Evolutionary conservation across 768 basidiomycete genomes (phyloP).

Genomic region (Rhodotorula toruloides): DNA sequence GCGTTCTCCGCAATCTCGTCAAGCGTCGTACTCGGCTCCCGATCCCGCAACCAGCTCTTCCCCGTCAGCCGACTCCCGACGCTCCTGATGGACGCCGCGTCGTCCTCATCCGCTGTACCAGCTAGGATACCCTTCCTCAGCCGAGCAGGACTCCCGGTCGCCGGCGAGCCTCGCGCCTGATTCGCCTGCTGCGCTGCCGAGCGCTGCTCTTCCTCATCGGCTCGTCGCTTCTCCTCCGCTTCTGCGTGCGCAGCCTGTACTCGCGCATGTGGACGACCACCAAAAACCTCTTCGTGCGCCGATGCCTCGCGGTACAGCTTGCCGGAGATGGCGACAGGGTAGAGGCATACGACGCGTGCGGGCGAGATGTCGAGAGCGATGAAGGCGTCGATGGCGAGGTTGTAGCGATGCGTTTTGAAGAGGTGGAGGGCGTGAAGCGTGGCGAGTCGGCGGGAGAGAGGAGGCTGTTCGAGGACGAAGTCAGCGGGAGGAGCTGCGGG

Average conservation of each 20-base stretch:
- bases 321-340: constrained; percentile 74
- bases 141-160: not conserved
- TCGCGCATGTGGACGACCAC: constrained; percentile 55
- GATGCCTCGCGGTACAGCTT: constrained; percentile 64
- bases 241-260: constrained; percentile 42
- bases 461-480: not conserved
- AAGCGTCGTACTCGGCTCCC: not conserved
- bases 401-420: constrained; percentile 62
- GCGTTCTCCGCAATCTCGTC: constrained; percentile 44
- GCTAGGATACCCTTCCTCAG: not conserved
- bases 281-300: constrained; percentile 75
- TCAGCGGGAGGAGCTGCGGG: not conserved
- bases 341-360: constrained; percentile 85
- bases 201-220: constrained; percentile 2
- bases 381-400: constrained; percentile 77
- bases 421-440: constrained; percentile 68
- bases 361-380: constrained; percentile 85
- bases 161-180: not conserved
- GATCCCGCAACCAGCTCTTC: constrained; percentile 30
- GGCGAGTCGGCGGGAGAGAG: constrained; percentile 53
- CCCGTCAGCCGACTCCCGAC: constrained; percentile 1
- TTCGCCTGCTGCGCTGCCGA: not conserved
- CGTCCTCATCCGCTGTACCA: constrained; percentile 57
- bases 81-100: constrained; percentile 54
- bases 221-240: constrained; percentile 19